phyloP scores from a whole-genome alignment of 768 basidiomycete species.

The Lentinula boryana region DNA sequence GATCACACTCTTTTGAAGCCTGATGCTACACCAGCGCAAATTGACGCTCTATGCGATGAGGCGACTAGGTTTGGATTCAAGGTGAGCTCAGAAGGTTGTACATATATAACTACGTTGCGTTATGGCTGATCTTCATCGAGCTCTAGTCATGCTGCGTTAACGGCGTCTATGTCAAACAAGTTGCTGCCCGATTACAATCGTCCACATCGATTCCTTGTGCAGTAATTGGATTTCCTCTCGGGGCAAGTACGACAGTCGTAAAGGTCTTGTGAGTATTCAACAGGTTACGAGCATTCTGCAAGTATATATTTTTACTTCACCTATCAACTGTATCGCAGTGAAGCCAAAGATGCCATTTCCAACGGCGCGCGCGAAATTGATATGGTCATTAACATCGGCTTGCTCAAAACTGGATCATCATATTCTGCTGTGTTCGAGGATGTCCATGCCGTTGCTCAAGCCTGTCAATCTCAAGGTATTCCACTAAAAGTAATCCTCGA shows the following conservation, averaged over 20 bases:
- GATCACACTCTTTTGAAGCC: constrained; percentile 49
- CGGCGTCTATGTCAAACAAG: constrained; percentile 35
- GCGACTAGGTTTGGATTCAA: constrained; percentile 44
- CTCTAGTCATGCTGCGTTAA: constrained; percentile 48
- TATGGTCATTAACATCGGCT: constrained; percentile 44
- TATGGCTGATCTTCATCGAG: no score
- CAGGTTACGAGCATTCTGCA: neutral
- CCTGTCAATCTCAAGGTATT: constrained; percentile 17
- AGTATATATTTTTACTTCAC: neutral
- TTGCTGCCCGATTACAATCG: constrained; percentile 30
- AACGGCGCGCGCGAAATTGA: constrained; percentile 48
- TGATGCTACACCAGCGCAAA: constrained; percentile 38
- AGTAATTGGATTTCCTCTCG: constrained; percentile 48
- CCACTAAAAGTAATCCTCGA: constrained; percentile 50
- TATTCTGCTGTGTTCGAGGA: constrained; percentile 33
- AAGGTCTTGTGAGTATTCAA: constrained; percentile 35
- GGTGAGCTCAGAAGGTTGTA: constrained; percentile 17
- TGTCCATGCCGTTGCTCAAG: constrained; percentile 30
- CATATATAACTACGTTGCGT: no score
- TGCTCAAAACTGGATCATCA: constrained; percentile 33
- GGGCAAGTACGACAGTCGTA: constrained; percentile 34
- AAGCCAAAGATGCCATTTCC: constrained; percentile 37
- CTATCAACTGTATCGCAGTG: constrained; percentile 21
- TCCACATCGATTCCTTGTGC: constrained; percentile 35
- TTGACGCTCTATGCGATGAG: constrained; percentile 41